A percentile compares a stretch with the other conserved stretches of the same genome.
These are phyloP conservation scores for Smallanthus sonchifolius DNA, from an alignment of 129 eudicot species.

Conservation along the genomic window DNA sequence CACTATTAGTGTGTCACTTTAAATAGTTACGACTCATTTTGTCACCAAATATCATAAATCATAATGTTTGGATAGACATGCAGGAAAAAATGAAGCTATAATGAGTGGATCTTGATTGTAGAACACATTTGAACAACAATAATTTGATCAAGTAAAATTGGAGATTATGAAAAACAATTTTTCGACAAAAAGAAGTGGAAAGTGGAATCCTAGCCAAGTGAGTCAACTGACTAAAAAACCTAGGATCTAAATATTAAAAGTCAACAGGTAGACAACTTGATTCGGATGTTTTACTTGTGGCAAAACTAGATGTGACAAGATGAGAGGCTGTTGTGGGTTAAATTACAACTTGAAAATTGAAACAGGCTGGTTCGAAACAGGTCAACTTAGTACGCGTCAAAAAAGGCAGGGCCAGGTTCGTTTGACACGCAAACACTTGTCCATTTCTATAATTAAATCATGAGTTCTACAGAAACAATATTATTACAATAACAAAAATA, in stretches of 20 bases:
- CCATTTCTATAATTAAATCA: background rate
- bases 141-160: background rate
- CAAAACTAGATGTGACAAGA: background rate
- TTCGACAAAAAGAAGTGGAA: background rate
- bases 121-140: background rate
- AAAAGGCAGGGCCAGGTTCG: background rate
- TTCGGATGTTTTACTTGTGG: background rate
- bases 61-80: background rate
- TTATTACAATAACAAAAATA: background rate
- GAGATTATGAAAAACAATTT: background rate
- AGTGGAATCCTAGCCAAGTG: background rate
- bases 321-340: background rate
- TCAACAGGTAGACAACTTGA: background rate
- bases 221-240: background rate
- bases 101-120: background rate
- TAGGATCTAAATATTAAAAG: background rate
- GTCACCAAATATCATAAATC: slow-evolving; percentile 1
- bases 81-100: background rate
- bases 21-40: background rate
- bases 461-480: background rate
- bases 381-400: background rate
- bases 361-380: background rate
- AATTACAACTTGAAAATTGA: background rate
- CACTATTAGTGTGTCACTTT: background rate
- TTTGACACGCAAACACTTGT: slow-evolving; percentile 1